These are phyloP conservation scores for Quercus gilva DNA, from an alignment of 306 rosid species.

Conservation along the genomic window DNA sequence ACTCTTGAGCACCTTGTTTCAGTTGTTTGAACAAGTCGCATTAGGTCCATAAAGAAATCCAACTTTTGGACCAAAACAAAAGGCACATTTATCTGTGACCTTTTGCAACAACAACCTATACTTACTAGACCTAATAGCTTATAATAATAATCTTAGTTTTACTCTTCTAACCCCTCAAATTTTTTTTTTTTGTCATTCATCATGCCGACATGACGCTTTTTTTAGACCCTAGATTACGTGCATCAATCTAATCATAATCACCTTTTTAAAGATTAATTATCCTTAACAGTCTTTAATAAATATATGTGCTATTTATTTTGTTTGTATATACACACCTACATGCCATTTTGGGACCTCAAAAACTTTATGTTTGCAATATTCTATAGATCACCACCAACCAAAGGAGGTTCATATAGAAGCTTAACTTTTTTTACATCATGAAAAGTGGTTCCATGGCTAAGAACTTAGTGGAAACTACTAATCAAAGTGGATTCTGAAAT, in stretches of 20 bases:
- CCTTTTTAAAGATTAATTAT: constrained; percentile 40
- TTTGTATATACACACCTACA: not conserved
- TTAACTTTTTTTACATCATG: not conserved
- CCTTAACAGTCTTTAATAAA: constrained; percentile 15
- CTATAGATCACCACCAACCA: not conserved
- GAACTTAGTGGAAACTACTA: constrained; percentile 8
- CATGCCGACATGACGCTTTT: constrained; percentile 51
- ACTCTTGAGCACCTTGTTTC: not conserved
- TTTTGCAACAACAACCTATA: constrained; percentile 24
- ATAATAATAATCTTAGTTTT: constrained; percentile 20
- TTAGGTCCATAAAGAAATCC: constrained; percentile 14
- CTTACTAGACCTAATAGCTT: not conserved
- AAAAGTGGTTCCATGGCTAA: constrained; percentile 26
- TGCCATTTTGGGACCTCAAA: not conserved
- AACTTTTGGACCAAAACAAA: constrained; percentile 48
- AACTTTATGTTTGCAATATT: not conserved
- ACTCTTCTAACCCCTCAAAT: constrained; percentile 16
- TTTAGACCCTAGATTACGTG: constrained; percentile 34
- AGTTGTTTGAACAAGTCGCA: constrained; percentile 20
- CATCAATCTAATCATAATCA: constrained; percentile 48
- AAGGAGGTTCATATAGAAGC: too few relatives aligned
- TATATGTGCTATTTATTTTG: not conserved
- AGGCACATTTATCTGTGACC: constrained; percentile 29
- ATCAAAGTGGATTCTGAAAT: constrained; percentile 34
- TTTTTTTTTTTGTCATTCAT: constrained; percentile 39